These are phyloP conservation scores for Pleurotus salmoneostramineus DNA, from an alignment of 768 basidiomycete genomes.

Conservation along the genomic window DNA sequence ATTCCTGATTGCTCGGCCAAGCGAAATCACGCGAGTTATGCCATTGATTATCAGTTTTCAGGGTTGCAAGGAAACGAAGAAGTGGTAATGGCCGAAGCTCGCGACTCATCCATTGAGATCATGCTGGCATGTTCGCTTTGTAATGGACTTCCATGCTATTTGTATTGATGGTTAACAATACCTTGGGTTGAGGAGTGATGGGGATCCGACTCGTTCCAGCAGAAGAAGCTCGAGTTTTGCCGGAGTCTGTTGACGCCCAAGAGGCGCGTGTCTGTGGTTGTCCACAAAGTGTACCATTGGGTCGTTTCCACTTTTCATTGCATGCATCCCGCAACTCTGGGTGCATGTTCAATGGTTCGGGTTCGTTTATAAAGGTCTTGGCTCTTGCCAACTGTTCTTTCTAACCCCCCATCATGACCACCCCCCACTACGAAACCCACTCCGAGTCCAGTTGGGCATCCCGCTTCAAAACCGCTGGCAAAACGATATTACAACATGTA, in stretches of 20 bases:
- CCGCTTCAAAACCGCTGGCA: constrained; percentile 27
- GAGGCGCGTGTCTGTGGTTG: neutral
- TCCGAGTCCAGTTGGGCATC: constrained; percentile 1
- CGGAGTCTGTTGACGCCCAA: neutral
- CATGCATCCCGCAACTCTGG: constrained; percentile 5
- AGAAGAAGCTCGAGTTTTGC: too few relatives aligned
- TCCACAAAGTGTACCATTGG: neutral
- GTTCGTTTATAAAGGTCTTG: constrained; percentile 5
- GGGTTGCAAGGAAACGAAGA: too few relatives aligned
- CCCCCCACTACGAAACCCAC: constrained; percentile 5
- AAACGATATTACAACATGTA: constrained; percentile 42
- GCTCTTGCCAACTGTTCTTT: neutral
- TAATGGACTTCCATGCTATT: too few relatives aligned
- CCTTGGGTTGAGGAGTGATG: too few relatives aligned
- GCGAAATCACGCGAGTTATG: too few relatives aligned
- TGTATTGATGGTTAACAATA: too few relatives aligned
- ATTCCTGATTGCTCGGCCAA: too few relatives aligned
- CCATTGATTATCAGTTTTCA: too few relatives aligned
- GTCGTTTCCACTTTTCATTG: neutral
- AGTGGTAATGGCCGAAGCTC: too few relatives aligned
- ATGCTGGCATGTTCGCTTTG: too few relatives aligned
- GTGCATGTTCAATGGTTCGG: constrained; percentile 4
- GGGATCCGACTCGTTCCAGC: too few relatives aligned
- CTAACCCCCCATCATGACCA: constrained; percentile 13
- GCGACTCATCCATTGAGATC: too few relatives aligned